Evolutionary conservation across 2,329 filamentous ascomycete species (phyloP).

Genomic region (Geosmithia flava): DNA sequence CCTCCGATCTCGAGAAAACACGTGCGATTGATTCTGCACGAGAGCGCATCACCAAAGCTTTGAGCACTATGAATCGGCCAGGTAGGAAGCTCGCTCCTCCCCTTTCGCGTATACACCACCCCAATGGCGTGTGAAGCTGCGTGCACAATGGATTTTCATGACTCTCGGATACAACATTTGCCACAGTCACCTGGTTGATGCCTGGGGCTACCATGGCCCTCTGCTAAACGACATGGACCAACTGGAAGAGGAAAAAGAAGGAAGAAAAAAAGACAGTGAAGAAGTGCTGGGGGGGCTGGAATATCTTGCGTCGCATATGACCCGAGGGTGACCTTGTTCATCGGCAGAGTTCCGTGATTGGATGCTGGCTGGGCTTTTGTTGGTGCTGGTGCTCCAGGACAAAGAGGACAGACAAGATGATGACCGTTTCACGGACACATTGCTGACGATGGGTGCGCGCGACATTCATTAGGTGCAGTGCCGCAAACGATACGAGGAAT

Average conservation of each 20-base stretch:
- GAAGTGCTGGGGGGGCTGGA: too few species aligned
- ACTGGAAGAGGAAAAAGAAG: too few species aligned
- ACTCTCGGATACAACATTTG: background rate
- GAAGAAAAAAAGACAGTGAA: too few species aligned
- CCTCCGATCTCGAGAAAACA: background rate
- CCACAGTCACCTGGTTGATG: background rate
- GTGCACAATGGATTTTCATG: background rate
- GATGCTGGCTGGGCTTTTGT: too few species aligned
- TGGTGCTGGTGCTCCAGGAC: background rate
- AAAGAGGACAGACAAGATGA: background rate
- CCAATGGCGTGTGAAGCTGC: background rate
- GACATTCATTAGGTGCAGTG: constrained; percentile 34
- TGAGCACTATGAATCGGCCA: constrained; percentile 45
- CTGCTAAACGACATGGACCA: too few species aligned
- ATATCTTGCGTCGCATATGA: too few species aligned
- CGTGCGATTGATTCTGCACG: background rate
- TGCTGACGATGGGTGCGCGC: background rate
- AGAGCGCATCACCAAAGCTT: constrained; percentile 2
- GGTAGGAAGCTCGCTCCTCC: constrained; percentile 27
- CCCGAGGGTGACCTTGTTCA: too few species aligned
- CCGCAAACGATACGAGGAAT: constrained; percentile 51
- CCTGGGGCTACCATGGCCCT: too few species aligned
- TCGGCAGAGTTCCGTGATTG: too few species aligned
- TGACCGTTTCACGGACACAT: background rate
- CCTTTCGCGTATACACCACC: background rate